Percentiles rank a stretch among this genome's conserved stretches.
phyloP scores from a whole-genome alignment of 345 rosid genomes.

The Triadica sebifera region DNA sequence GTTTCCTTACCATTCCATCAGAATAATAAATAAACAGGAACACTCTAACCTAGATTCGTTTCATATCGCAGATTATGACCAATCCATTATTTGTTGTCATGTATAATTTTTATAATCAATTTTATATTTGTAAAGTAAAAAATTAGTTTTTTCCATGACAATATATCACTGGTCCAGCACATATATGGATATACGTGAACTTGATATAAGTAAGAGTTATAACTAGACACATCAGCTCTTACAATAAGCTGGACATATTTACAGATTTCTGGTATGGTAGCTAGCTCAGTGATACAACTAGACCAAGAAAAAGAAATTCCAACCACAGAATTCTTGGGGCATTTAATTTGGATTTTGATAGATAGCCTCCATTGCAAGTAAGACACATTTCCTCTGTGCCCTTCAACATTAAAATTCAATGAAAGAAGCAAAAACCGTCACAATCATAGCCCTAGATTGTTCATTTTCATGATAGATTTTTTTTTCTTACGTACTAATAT shows the following conservation, averaged over 20 bases:
- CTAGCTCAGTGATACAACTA: not conserved
- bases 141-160: no score
- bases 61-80: no score
- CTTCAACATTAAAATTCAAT: not conserved
- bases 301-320: not conserved
- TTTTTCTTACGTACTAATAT: no score
- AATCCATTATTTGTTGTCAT: no score
- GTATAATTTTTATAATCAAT: no score
- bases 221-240: not conserved
- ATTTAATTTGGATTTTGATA: constrained; percentile 10
- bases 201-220: not conserved
- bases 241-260: not conserved
- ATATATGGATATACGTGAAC: no score
- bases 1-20: no score
- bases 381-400: not conserved
- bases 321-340: constrained; percentile 16
- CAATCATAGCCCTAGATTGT: not conserved
- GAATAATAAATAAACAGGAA: no score
- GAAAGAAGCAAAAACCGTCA: not conserved
- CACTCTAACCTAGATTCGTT: no score
- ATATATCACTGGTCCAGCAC: no score
- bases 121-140: no score
- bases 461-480: constrained; percentile 20
- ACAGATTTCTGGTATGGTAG: not conserved
- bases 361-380: constrained; percentile 22